These are phyloP conservation scores for Oryza coarctata DNA, from an alignment of 176 grass and related monocot genomes.

Conservation along the genomic window DNA sequence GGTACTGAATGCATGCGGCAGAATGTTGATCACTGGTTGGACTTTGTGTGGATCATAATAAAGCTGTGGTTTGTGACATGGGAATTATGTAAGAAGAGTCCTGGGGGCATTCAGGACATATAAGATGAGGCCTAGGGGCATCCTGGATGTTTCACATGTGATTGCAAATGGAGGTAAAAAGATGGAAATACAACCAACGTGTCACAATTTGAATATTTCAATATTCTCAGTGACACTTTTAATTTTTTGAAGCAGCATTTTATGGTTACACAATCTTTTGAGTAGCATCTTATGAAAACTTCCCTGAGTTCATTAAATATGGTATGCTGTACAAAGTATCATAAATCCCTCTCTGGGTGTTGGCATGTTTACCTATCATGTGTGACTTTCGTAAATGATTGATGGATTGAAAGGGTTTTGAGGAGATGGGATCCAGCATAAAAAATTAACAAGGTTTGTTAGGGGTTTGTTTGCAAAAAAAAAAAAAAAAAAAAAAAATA, in stretches of 20 bases:
- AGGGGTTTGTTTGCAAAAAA: conserved; percentile 9
- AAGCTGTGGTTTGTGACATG: too few species aligned
- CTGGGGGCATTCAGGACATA: too few species aligned
- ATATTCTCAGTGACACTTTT: neutral
- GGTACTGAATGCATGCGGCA: neutral
- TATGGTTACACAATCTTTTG: neutral
- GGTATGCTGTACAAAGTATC: neutral
- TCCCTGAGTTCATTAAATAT: neutral
- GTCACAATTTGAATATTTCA: too few species aligned
- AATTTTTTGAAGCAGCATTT: neutral
- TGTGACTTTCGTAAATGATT: neutral
- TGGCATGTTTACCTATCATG: neutral
- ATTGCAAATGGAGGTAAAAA: too few species aligned
- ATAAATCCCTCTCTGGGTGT: neutral
- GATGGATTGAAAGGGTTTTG: neutral
- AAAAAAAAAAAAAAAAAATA: too few species aligned
- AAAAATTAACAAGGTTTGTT: neutral
- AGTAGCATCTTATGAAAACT: neutral
- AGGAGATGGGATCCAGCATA: neutral
- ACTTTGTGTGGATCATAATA: neutral
- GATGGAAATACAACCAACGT: too few species aligned
- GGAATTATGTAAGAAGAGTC: too few species aligned
- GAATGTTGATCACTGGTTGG: neutral
- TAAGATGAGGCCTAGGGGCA: too few species aligned
- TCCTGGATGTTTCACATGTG: too few species aligned